Percentiles rank a stretch among this genome's conserved stretches.
Evolutionary conservation across 1,139 yeast species (phyloP).

Genomic region (Hemisphaericaspora subhashii): DNA sequence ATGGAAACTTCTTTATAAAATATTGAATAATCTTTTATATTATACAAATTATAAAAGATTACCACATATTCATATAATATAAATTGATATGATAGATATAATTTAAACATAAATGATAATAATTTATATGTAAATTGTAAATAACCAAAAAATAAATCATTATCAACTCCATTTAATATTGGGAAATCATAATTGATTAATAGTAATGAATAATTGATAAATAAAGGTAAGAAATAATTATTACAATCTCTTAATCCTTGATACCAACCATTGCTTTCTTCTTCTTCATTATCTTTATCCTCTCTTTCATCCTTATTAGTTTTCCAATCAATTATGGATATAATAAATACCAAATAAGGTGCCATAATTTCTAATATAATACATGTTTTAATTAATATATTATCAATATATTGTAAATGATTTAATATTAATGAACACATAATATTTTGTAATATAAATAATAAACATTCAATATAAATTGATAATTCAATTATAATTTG

Average conservation of each 20-base stretch:
- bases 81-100: constrained; percentile 14
- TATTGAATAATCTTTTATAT: constrained; percentile 6
- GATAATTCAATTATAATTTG: constrained; percentile 6
- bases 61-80: constrained; percentile 19
- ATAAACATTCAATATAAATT: constrained; percentile 7
- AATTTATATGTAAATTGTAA: constrained; percentile 5
- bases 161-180: background rate
- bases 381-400: constrained; percentile 1
- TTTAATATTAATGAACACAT: constrained; percentile 1
- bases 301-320: background rate
- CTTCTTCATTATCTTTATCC: background rate
- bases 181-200: constrained; percentile 10
- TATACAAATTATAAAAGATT: constrained; percentile 13
- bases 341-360: constrained; percentile 10
- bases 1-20: constrained; percentile 5
- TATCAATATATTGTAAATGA: constrained; percentile 1
- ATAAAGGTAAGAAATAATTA: constrained; percentile 14
- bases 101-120: constrained; percentile 10
- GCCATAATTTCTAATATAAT: constrained; percentile 12
- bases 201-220: constrained; percentile 14
- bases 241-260: constrained; percentile 10
- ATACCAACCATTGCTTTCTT: background rate
- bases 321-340: constrained; percentile 1
- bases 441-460: constrained; percentile 10
- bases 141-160: background rate